Evolutionary conservation across 805 yeast species (phyloP).

Genomic region (Starmera amethionina): DNA sequence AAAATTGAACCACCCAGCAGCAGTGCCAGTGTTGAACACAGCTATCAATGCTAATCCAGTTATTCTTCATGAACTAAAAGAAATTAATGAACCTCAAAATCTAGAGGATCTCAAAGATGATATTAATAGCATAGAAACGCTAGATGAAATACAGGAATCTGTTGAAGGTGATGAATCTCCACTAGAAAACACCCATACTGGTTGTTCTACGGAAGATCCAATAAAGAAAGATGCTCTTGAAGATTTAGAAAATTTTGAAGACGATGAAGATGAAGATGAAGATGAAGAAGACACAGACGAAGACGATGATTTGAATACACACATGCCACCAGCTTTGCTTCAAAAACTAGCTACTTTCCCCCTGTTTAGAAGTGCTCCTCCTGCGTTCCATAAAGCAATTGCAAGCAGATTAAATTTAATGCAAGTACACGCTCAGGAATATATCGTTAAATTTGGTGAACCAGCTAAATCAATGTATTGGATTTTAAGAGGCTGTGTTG

Average conservation of each 20-base stretch:
- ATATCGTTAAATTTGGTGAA: constrained; percentile 62
- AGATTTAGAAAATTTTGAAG: neutral
- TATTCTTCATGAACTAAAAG: too few relatives aligned
- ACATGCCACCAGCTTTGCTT: constrained; percentile 45
- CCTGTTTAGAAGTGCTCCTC: constrained; percentile 58
- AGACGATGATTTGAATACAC: constrained; percentile 2
- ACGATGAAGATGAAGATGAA: constrained; percentile 1
- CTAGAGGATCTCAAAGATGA: too few relatives aligned
- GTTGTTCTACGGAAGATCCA: too few relatives aligned
- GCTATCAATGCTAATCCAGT: too few relatives aligned
- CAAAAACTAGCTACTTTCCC: constrained; percentile 49
- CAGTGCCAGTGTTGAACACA: too few relatives aligned
- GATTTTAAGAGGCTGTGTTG: constrained; percentile 67
- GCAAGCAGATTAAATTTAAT: constrained; percentile 48
- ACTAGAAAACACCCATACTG: too few relatives aligned
- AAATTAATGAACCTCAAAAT: too few relatives aligned
- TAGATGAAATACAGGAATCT: too few relatives aligned
- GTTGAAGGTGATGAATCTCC: too few relatives aligned
- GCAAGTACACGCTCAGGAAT: constrained; percentile 59
- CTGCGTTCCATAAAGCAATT: constrained; percentile 48
- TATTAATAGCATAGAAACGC: too few relatives aligned
- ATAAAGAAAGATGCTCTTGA: too few relatives aligned
- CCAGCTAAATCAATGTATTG: constrained; percentile 72
- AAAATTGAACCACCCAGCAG: too few relatives aligned
- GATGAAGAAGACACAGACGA: neutral